These are phyloP conservation scores for Coffea canephora DNA, from an alignment of 257 asterid genomes.

Conservation along the genomic window DNA sequence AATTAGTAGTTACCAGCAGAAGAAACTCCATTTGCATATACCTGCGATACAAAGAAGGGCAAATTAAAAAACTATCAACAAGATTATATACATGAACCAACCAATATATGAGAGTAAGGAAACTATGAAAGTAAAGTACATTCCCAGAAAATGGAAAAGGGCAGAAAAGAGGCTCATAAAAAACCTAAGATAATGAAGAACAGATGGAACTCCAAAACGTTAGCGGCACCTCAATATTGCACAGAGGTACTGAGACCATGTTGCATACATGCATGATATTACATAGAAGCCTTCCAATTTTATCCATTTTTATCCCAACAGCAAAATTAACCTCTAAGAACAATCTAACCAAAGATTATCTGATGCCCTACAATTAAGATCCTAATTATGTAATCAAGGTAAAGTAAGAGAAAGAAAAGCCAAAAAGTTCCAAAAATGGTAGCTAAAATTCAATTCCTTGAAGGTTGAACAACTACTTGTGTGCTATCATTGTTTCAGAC, in stretches of 20 bases:
- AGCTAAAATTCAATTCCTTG: background rate
- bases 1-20: slow-evolving; percentile 46
- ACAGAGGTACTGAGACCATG: background rate
- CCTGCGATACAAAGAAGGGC: slow-evolving; percentile 42
- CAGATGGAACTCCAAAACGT: background rate
- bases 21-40: slow-evolving; percentile 45
- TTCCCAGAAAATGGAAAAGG: background rate
- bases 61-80: slow-evolving; percentile 24
- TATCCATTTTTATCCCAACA: background rate
- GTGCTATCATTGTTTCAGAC: background rate
- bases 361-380: background rate
- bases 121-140: background rate
- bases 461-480: background rate
- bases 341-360: background rate
- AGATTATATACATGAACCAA: background rate
- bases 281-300: background rate
- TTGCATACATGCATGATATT: background rate
- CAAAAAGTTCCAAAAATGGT: background rate
- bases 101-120: background rate
- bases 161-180: background rate
- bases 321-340: background rate
- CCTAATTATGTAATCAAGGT: background rate
- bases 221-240: background rate
- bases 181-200: background rate
- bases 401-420: background rate